Conservation (phyloP, 495 filamentous ascomycete species). For the Aeminium ludgeri region DNA sequence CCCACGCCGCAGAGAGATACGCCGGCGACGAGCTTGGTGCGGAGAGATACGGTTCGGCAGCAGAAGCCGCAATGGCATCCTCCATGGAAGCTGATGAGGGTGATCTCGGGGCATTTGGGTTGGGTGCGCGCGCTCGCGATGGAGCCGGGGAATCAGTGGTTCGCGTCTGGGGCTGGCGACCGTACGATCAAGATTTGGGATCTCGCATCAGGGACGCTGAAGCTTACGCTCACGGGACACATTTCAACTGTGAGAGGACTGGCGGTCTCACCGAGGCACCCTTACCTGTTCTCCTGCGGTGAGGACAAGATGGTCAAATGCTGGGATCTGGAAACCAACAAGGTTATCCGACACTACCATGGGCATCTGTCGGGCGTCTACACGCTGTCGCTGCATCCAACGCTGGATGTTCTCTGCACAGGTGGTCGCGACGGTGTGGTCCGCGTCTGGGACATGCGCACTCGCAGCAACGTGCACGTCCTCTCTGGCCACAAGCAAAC, state of each 20-base stretch:
- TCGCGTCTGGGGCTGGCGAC: constrained; percentile 89
- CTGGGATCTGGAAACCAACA: constrained; percentile 98
- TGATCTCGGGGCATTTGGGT: constrained; percentile 89
- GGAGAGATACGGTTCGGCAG: constrained; percentile 53
- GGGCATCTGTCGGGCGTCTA: constrained; percentile 95
- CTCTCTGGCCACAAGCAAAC: constrained; percentile 73
- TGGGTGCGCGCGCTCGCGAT: constrained; percentile 88
- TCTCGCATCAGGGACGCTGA: constrained; percentile 64
- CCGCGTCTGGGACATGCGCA: constrained; percentile 97
- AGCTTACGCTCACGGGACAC: constrained; percentile 85
- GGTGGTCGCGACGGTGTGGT: constrained; percentile 89
- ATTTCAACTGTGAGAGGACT: constrained; percentile 92
- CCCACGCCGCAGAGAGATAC: constrained; percentile 31
- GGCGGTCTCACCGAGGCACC: constrained; percentile 83
- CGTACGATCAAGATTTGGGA: constrained; percentile 99
- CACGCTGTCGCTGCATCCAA: constrained; percentile 77
- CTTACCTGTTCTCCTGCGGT: constrained; percentile 92
- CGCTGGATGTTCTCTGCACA: constrained; percentile 84
- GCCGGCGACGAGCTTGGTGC: constrained; percentile 43
- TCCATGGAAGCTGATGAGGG: constrained; percentile 96
- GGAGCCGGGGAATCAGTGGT: constrained; percentile 95
- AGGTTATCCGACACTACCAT: constrained; percentile 97
- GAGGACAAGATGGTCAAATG: constrained; percentile 99
- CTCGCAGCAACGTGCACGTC: constrained; percentile 86
- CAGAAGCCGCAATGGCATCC: constrained; percentile 83